phyloP scores from a whole-genome alignment of 2,329 filamentous ascomycete species.

The Fusarium sp. region DNA sequence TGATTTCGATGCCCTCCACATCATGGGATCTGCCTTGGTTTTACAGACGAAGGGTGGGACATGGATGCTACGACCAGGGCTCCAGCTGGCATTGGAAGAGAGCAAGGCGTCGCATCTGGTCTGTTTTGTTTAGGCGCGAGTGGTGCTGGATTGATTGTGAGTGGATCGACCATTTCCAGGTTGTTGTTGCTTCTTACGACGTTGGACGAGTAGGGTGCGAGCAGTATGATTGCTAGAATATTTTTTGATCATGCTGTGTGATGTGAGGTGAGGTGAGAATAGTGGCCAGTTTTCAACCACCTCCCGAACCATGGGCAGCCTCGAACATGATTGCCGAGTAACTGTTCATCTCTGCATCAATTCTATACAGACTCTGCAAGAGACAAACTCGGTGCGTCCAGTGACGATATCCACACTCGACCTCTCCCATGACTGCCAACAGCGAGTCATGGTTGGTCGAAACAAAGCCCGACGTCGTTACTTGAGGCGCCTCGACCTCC shows the following conservation, averaged over 20 bases:
- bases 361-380: background rate
- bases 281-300: constrained; percentile 6
- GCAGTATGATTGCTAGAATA: background rate
- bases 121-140: constrained; percentile 28
- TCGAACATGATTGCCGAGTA: background rate
- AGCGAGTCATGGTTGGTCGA: constrained; percentile 31
- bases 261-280: constrained; percentile 5
- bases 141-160: constrained; percentile 13
- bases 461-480: constrained; percentile 18
- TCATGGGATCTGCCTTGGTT: constrained; percentile 33
- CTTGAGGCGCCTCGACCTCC: constrained; percentile 6
- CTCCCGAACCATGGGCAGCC: background rate
- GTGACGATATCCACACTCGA: constrained; percentile 3
- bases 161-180: constrained; percentile 31
- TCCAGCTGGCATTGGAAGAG: constrained; percentile 13
- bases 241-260: constrained; percentile 2
- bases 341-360: background rate
- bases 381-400: background rate
- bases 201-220: constrained; percentile 8
- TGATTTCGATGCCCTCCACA: constrained; percentile 14
- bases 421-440: constrained; percentile 7
- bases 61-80: constrained; percentile 4
- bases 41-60: constrained; percentile 18
- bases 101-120: constrained; percentile 4
- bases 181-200: constrained; percentile 30